Evolutionary conservation across 176 grass and related monocot genomes (phyloP), one percentile per base, ranked within the genome.

Genomic region (Ampelocalamus luodianensis): DNA sequence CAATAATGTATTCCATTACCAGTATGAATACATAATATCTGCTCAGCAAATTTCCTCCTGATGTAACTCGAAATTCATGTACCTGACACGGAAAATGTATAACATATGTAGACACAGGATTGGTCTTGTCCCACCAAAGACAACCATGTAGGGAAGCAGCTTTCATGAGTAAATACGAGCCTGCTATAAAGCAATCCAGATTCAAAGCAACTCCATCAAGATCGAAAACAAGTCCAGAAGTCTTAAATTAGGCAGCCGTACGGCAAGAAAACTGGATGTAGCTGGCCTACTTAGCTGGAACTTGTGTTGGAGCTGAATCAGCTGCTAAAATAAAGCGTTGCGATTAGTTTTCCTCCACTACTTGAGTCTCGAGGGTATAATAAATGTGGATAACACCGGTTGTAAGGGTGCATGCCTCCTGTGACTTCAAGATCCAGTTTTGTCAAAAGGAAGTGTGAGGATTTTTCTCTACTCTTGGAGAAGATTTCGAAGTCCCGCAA

Each of bases 231-330:
- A 45, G 22, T 32, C 45, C 45, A 26, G 10, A 81, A 69, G 67
- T 86, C 68, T 10, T 72, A 39, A 27, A 27, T 85, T 71, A 9
- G 44, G 61, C 83, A 22, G 42, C 78, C 88, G 71, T 76, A 81
- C 77, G 23, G 4, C 0, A 37, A 59, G 12, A 53, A 63, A 81
- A 71, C 17, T 37, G 43, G 53, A 24, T 15, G 70, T 16, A 6
- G 66, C 80, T 83, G 80, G 32, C 42, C 34, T 45, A 80, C 62
- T 55, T 49, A 68, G 51, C 77, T 54, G 53, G 64, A 81, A 18
- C 45, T 22, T 34, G 2, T 4, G 36, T 37, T 43, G 32, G 73
- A 58, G 82, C n/a, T 26, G 72, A 76, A 85, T 53, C 73, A 71
- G 53, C 39, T 68, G 77, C 42, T 12, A 49, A 78, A 26, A 53